Evolutionary conservation across 805 yeast species (phyloP).

Genomic region (Komagataella pseudopastoris): DNA sequence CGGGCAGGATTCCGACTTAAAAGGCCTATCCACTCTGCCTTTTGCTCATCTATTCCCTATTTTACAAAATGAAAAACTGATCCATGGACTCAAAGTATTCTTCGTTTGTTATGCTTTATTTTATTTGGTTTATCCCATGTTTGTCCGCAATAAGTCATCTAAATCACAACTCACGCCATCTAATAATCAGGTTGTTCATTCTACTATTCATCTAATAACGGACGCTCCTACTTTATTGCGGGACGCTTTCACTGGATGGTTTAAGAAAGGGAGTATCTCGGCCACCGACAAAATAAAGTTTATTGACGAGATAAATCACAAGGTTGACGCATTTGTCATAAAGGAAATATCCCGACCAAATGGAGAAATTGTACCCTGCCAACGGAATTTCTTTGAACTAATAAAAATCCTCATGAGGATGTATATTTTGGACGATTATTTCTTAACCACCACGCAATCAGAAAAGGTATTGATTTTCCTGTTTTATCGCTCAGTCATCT

Average conservation of each 20-base stretch:
- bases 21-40: constrained; percentile 14
- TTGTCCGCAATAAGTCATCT: neutral
- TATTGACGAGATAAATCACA: neutral
- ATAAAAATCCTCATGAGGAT: constrained; percentile 4
- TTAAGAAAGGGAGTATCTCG: neutral
- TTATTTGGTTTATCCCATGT: neutral
- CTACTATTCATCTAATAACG: neutral
- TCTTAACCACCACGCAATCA: constrained; percentile 4
- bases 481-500: constrained; percentile 10
- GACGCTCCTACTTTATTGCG: neutral
- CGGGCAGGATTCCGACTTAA: constrained; percentile 7
- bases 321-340: neutral
- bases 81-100: neutral
- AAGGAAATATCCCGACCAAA: neutral
- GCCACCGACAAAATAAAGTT: neutral
- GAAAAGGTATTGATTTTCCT: constrained; percentile 11
- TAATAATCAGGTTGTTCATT: neutral
- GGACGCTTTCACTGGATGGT: neutral
- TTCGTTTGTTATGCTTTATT: neutral
- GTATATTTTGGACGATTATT: constrained; percentile 6
- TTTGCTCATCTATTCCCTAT: constrained; percentile 11
- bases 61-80: constrained; percentile 3
- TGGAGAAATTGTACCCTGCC: neutral
- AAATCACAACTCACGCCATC: neutral
- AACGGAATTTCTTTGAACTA: neutral